These are phyloP conservation scores for Neurospora sp. DNA, from an alignment of 495 filamentous ascomycete genomes.

Conservation along the genomic window DNA sequence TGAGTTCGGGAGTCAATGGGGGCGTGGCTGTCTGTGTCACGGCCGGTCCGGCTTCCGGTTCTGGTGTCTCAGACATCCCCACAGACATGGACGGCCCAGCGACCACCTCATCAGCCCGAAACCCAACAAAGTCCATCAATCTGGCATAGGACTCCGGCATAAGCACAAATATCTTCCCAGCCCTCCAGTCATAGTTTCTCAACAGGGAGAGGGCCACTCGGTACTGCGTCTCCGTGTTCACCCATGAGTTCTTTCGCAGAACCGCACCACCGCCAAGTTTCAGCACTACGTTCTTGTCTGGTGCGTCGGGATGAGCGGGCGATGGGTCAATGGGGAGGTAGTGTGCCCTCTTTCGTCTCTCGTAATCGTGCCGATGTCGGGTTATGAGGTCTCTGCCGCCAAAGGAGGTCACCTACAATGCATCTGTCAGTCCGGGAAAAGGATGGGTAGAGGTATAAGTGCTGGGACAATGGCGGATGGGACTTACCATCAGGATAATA, in stretches of 20 bases:
- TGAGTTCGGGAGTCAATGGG: not conserved
- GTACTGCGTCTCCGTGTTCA: not conserved
- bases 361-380: not conserved
- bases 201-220: not conserved
- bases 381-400: not conserved
- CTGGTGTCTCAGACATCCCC: not conserved
- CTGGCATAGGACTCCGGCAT: not conserved
- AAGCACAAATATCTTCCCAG: not conserved
- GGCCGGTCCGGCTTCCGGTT: not conserved
- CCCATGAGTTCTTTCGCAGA: not conserved
- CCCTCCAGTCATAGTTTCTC: not conserved
- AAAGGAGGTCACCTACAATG: not conserved
- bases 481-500: not conserved
- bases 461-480: not conserved
- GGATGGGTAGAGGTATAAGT: not conserved
- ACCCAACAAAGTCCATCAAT: not conserved
- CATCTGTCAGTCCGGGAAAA: not conserved
- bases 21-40: not conserved
- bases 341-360: not conserved
- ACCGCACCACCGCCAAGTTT: not conserved
- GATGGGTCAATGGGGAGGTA: not conserved
- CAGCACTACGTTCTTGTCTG: not conserved
- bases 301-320: not conserved
- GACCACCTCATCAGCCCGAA: not conserved
- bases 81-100: not conserved